Base-by-base conservation (phyloP, 345 rosid genomes). In the Arabidopsis thaliana region DNA sequence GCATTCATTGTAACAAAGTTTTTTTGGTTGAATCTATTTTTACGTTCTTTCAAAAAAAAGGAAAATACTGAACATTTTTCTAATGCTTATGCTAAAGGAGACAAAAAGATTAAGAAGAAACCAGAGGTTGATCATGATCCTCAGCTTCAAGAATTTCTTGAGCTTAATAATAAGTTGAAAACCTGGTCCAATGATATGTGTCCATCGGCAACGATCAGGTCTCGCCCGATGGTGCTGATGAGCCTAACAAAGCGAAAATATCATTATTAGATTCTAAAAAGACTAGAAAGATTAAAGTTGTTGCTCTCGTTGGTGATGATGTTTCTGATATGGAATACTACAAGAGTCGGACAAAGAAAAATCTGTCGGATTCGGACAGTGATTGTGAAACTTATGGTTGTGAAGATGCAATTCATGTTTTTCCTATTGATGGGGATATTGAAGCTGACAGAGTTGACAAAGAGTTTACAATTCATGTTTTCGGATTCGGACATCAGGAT, bases 271-370 rank as follows among this genome's bases (percentile, higher is more conserved):
- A 82, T 59, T 37, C 40, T 67, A 59, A 53, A 76, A 80, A 73
- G 70, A 59, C 57, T 57, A 75, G 87, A 65, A 63, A 69, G 60
- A 52, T 59, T 1, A 69, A 73, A 10, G 20, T 16, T 16, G 20
- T 16, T 16, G 20, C 20, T 16, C 20, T 16, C 20, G 71, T 67
- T 63, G 48, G 74, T 75, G 90, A 84, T 75, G 85, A 78, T 13
- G 72, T 86, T 71, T 89, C 96, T 44, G 97, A 92, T 83, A 79
- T 83, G 85, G 99, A 94, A 64, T 94, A 94, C 67, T 88, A 91
- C 75, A 92, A 87, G 84, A 94, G 99, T 81, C 90, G 87, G 78
- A 77, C 90, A 38, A 88, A 87, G 84, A 86, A 84, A 81, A 84
- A 84, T 40, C 83, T 90, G 86, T 86, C 88, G 2, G 93, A 87